A percentile compares a stretch with the other conserved stretches of the same genome.
phyloP scores from a whole-genome alignment of 768 basidiomycete species.

The Naganishia antarctica region DNA sequence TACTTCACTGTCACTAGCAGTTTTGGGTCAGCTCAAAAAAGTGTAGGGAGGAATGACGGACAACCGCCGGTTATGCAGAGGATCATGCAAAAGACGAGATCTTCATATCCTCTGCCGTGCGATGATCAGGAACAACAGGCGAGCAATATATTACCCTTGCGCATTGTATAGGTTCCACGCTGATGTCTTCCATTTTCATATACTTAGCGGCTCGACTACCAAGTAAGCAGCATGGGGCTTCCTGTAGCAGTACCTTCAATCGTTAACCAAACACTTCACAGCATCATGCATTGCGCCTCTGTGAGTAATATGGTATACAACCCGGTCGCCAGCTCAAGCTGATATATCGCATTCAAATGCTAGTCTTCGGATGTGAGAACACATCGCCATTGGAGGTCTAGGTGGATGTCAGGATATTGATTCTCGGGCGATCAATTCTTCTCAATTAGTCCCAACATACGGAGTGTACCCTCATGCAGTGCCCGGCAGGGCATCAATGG shows the following conservation, averaged over 20 bases:
- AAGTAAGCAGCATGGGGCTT: background rate
- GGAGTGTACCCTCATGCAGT: background rate
- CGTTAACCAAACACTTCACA: background rate
- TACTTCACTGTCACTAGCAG: slow-evolving; percentile 3
- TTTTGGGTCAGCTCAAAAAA: background rate
- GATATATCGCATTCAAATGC: background rate
- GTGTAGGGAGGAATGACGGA: background rate
- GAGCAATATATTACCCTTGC: background rate
- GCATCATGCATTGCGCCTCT: slow-evolving; percentile 6
- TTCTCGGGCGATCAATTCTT: too few species aligned
- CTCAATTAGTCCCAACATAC: background rate
- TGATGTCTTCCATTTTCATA: background rate
- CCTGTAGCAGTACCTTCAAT: background rate
- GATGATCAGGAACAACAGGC: slow-evolving; percentile 17
- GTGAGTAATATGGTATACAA: background rate
- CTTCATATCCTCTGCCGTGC: slow-evolving; percentile 6
- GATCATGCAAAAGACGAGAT: background rate
- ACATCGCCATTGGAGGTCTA: background rate
- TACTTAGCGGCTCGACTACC: slow-evolving; percentile 4
- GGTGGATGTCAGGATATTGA: too few species aligned
- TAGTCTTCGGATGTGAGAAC: slow-evolving; percentile 13
- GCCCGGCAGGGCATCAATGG: background rate
- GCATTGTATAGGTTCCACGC: background rate
- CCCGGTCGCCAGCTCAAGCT: background rate
- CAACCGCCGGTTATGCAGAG: background rate